Evolutionary conservation across 2,329 filamentous ascomycete species (phyloP).

Genomic region (Lachnellula willkommii): DNA sequence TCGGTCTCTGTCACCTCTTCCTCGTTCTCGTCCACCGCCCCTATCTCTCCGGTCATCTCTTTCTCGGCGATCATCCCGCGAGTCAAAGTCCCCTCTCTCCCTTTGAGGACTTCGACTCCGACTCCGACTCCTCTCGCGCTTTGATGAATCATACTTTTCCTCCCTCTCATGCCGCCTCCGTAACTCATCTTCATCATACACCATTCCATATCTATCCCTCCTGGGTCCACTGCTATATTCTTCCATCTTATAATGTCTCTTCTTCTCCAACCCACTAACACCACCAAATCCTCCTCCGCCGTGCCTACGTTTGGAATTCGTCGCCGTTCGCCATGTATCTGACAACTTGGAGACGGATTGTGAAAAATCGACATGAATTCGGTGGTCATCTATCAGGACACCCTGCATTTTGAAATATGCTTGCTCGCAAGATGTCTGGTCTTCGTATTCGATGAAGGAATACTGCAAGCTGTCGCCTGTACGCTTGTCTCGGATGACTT

Average conservation of each 20-base stretch:
- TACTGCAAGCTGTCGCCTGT: slow-evolving; percentile 96
- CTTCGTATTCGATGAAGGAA: slow-evolving; percentile 93
- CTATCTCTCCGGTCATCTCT: slow-evolving; percentile 20
- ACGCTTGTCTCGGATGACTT: slow-evolving; percentile 89
- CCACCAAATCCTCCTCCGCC: slow-evolving; percentile 80
- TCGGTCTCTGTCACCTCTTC: slow-evolving; percentile 16
- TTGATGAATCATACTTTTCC: slow-evolving; percentile 24
- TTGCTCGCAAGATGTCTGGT: slow-evolving; percentile 86
- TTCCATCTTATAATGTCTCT: slow-evolving; percentile 72
- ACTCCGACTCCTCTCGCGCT: slow-evolving; percentile 30
- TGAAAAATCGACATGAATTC: slow-evolving; percentile 97
- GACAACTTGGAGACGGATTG: slow-evolving; percentile 88
- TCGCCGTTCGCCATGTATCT: slow-evolving; percentile 80
- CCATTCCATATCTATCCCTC: slow-evolving; percentile 64
- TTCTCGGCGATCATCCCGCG: slow-evolving; percentile 15
- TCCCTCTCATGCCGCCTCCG: slow-evolving; percentile 44
- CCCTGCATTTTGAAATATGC: slow-evolving; percentile 99
- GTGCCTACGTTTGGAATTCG: slow-evolving; percentile 69
- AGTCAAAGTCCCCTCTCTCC: slow-evolving; percentile 16
- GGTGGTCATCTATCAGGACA: slow-evolving; percentile 91
- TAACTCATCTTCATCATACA: slow-evolving; percentile 71
- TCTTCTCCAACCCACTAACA: slow-evolving; percentile 80
- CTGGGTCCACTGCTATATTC: slow-evolving; percentile 32
- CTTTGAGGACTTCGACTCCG: slow-evolving; percentile 30
- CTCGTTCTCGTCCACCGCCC: slow-evolving; percentile 15